A percentile compares a stretch with the other conserved stretches of the same genome.
Conservation (phyloP, 192 early-diverging fungal species). For the Entomortierella parvispora region DNA sequence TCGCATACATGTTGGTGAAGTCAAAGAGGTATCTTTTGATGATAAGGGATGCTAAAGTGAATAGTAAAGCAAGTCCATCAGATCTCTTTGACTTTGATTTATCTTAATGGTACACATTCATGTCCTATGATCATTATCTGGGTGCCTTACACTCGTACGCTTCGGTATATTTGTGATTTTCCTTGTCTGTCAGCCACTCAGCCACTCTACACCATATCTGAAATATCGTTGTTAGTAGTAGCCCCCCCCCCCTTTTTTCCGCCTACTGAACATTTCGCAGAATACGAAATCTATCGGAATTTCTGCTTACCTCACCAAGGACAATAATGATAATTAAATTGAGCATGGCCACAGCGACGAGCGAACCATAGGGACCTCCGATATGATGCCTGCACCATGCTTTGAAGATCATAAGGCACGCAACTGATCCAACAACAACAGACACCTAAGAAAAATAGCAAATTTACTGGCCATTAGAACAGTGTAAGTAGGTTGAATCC, state of each 20-base stretch:
- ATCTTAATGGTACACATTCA: background rate
- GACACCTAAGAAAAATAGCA: conserved; percentile 2
- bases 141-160: conserved; percentile 52
- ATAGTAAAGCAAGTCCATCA: no score
- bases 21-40: conserved; percentile 66
- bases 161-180: conserved; percentile 58
- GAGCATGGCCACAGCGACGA: conserved; percentile 47
- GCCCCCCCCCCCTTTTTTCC: no score
- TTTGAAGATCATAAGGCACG: conserved; percentile 49
- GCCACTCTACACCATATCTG: conserved; percentile 44
- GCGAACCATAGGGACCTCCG: conserved; percentile 29
- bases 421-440: conserved; percentile 52
- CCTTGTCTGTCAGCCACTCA: conserved; percentile 50
- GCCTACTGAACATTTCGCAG: no score
- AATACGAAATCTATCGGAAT: no score
- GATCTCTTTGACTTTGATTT: no score
- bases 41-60: conserved; percentile 54
- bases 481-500: background rate
- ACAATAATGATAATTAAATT: conserved; percentile 60
- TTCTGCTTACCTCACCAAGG: conserved; percentile 56
- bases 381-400: conserved; percentile 37
- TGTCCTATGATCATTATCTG: background rate
- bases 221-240: no score
- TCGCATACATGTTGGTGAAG: conserved; percentile 69
- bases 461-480: background rate